These are phyloP conservation scores for Potentilla sterilis DNA, from an alignment of 306 rosid species.

Conservation along the genomic window DNA sequence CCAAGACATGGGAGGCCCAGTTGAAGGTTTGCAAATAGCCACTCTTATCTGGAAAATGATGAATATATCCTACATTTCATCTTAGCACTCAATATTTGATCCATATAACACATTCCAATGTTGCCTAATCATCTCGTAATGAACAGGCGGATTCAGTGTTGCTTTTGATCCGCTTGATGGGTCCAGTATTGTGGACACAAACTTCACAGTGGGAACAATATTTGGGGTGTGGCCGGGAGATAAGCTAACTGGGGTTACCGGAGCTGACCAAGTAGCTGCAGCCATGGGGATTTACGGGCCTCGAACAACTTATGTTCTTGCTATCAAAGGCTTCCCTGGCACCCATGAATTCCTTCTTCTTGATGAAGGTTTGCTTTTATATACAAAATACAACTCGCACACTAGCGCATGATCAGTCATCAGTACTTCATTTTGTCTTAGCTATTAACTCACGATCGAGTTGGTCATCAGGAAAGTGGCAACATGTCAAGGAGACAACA, in stretches of 20 bases:
- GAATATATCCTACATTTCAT: background rate
- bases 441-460: background rate
- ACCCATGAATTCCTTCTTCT: constrained; percentile 96
- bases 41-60: background rate
- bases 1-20: constrained; percentile 98
- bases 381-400: background rate
- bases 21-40: constrained; percentile 53
- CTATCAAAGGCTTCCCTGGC: constrained; percentile 80
- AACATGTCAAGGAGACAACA: constrained; percentile 93
- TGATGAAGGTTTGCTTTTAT: constrained; percentile 66
- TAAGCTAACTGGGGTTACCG: constrained; percentile 76
- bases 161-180: constrained; percentile 99
- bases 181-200: constrained; percentile 95
- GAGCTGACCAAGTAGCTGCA: constrained; percentile 94
- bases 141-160: constrained; percentile 93
- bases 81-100: background rate
- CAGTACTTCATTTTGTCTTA: background rate
- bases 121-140: background rate
- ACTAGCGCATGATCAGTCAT: background rate
- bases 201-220: constrained; percentile 95
- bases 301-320: constrained; percentile 90
- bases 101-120: background rate
- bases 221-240: constrained; percentile 99
- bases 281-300: constrained; percentile 99
- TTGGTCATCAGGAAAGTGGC: constrained; percentile 81